Evolutionary conservation across 108 stramenopile genomes (phyloP), one percentile per base, ranked within the genome.

Genomic region (Nitzschia inconspicua): DNA sequence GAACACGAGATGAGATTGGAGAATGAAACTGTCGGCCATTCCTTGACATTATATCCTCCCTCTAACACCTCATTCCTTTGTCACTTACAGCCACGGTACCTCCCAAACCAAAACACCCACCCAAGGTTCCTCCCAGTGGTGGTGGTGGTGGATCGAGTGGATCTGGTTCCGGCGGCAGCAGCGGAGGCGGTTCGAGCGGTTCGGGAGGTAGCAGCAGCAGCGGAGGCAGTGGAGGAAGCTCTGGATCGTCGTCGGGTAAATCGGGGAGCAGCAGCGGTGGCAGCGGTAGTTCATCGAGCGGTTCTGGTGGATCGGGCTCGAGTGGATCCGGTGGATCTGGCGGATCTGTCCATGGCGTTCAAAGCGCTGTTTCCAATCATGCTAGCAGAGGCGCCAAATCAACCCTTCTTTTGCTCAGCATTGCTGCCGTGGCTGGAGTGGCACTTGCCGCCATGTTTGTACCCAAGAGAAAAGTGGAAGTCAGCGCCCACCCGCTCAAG

Each of bases 341-440:
- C 16, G 43, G 42, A 44, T 43, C 43, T 13, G 44, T n/a, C n/a
- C 10, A n/a, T 46, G 44, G 44, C 7, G 14, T 6, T n/a, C 22
- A 32, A 11, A 16, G 24, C 26, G n/a, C n/a, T n/a, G n/a, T n/a
- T n/a, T 4, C 29, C 18, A 32, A 44, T 22, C 8, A 47, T 7
- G 44, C n/a, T 20, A 39, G 23, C 16, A 37, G 57, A 24, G 48
- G 47, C 1, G 25, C 26, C 22, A 54, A 54, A 22, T 18, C n/a
- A 23, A 7, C 37, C 23, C 35, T 22, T 0, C 11, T 54, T 16
- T 36, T 54, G 53, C 34, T 54, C 4, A 37, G 53, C 37, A 36
- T 47, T 49, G 70, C 70, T 19, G 60, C 60, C 3, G 70, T 62
- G 6, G 70, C 70, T 9, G 70, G 62, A 8, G 54, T 47, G 28